phyloP scores from a whole-genome alignment of 805 yeast species.

The Schwanniomyces vanrijiae region DNA sequence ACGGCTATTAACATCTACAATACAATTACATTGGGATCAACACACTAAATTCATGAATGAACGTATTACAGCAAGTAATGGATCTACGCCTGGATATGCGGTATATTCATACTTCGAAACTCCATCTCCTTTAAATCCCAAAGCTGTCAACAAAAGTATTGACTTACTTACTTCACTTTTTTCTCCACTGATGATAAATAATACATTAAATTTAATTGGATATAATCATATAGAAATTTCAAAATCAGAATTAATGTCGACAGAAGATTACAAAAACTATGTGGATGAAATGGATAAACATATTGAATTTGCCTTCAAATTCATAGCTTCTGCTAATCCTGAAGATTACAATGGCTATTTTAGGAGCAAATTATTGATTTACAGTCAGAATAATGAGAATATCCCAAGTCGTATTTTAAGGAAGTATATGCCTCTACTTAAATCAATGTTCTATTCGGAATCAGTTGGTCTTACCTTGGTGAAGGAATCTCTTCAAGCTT shows the following conservation, averaged over 20 bases:
- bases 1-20: slow-evolving; percentile 28
- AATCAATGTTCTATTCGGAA: slow-evolving; percentile 28
- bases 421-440: slow-evolving; percentile 34
- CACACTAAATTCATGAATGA: slow-evolving; percentile 10
- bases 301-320: slow-evolving; percentile 30
- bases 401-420: slow-evolving; percentile 28
- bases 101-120: slow-evolving; percentile 27
- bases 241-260: not conserved
- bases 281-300: slow-evolving; percentile 33
- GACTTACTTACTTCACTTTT: slow-evolving; percentile 30
- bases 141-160: slow-evolving; percentile 18
- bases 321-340: slow-evolving; percentile 38
- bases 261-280: slow-evolving; percentile 1
- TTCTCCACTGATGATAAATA: slow-evolving; percentile 28
- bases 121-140: slow-evolving; percentile 25
- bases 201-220: slow-evolving; percentile 25
- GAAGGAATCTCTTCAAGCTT: slow-evolving; percentile 17
- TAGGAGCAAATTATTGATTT: slow-evolving; percentile 22
- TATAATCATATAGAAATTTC: not conserved
- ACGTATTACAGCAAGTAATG: slow-evolving; percentile 6
- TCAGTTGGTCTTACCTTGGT: slow-evolving; percentile 22
- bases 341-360: slow-evolving; percentile 27
- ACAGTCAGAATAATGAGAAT: slow-evolving; percentile 20
- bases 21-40: slow-evolving; percentile 30
- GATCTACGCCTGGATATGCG: slow-evolving; percentile 19